These are phyloP conservation scores for Zymoseptoria pseudotritici DNA, from an alignment of 2,329 filamentous ascomycete species.

Conservation along the genomic window DNA sequence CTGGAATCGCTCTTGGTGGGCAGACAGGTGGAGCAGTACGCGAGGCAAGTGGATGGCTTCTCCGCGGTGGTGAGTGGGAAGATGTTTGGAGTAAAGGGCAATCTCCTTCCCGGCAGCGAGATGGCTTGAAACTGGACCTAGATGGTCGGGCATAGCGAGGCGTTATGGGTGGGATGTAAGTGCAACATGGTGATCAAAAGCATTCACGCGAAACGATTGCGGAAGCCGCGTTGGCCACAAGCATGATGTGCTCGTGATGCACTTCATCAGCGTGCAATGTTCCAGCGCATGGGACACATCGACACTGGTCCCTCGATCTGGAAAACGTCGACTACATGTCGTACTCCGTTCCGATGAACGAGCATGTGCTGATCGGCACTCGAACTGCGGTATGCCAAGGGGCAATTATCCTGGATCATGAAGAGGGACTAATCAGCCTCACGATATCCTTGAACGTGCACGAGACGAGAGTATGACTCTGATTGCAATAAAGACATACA, in stretches of 20 bases:
- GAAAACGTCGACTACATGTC: background rate
- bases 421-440: background rate
- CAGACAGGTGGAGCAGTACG: constrained; percentile 95
- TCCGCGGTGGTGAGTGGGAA: constrained; percentile 85
- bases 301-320: background rate
- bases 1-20: constrained; percentile 92
- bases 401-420: background rate
- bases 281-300: background rate
- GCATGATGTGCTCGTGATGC: background rate
- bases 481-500: background rate
- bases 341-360: background rate
- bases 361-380: background rate
- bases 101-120: constrained; percentile 51
- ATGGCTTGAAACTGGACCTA: constrained; percentile 12
- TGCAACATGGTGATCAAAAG: background rate
- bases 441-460: background rate
- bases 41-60: constrained; percentile 93
- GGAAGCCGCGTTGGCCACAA: background rate
- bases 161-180: constrained; percentile 9
- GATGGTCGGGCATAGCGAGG: constrained; percentile 18
- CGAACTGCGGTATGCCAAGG: background rate
- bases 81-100: constrained; percentile 91
- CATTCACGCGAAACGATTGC: background rate
- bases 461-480: background rate
- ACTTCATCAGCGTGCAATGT: background rate